Evolutionary conservation across 345 rosid genomes (phyloP).

Genomic region (Eucalyptus coolabah): DNA sequence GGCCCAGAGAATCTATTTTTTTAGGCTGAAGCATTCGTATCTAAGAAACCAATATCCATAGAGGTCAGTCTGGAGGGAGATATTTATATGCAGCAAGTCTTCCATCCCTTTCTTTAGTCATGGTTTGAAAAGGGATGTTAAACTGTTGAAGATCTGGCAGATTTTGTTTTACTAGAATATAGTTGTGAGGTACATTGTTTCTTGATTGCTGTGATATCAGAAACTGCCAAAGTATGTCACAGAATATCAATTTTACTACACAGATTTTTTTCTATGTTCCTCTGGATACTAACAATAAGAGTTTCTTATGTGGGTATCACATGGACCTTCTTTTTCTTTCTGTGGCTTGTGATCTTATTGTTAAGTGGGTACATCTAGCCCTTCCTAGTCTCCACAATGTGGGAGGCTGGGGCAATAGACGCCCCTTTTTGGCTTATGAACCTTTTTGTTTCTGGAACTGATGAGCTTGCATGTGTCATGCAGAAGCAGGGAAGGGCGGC

Average conservation of each 20-base stretch:
- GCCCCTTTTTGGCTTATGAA: not conserved
- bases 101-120: not conserved
- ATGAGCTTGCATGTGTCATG: too few species aligned
- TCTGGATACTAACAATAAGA: not conserved
- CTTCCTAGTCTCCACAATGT: not conserved
- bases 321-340: not conserved
- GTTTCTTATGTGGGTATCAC: not conserved
- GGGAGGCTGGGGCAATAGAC: too few species aligned
- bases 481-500: too few species aligned
- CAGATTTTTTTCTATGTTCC: not conserved
- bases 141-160: not conserved
- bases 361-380: not conserved
- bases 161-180: not conserved
- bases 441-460: not conserved
- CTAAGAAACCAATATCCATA: not conserved
- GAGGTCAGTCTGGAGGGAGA: not conserved
- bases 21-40: not conserved
- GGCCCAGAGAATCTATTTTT: not conserved
- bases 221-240: not conserved
- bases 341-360: not conserved
- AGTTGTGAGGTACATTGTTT: not conserved
- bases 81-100: not conserved
- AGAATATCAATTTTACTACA: not conserved
- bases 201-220: not conserved
- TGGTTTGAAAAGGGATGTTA: not conserved